Base-by-base conservation (phyloP, 345 rosid species). In the Salix brachista region DNA sequence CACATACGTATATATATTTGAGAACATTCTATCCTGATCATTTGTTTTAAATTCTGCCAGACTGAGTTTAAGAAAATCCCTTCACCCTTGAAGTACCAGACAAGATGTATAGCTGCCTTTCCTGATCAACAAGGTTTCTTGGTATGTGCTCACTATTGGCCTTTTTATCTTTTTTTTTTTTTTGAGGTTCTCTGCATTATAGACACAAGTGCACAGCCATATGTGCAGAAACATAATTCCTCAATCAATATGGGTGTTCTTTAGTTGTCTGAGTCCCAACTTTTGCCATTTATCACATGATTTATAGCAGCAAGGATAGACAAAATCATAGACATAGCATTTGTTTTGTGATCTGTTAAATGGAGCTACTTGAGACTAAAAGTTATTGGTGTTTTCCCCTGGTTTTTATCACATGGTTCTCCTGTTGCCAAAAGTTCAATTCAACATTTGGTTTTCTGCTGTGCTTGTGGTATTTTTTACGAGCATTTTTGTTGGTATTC, bases 61-160 rank as follows among this genome's bases (percentile, higher is more conserved):
- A 73, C 86, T 25, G 98, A 92, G 81, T 96, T 84, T 90, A 96
- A 92, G 89, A 96, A 95, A 85, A 86, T 96, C 30, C 68, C 58
- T 69, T 94, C 98, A 16, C 98, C 98, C 10, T 81, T 96, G 77
- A 94, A 96, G 89, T 92, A 96, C 86, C 99, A 92, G 86, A 92
- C 98, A 41, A 89, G 99, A 84, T 92, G 97, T 84, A 89, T 96
- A 71, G 94, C 97, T 67, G 97, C 97, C 77, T 96, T 96, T 84
- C 99, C 99, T 60, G 99, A 93, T 83, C 99, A 96, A 85, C 98
- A 92, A 87, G 99, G 99, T 41, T 92, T 96, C 84, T 77, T 96
- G 92, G 99, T 96, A 91, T 17, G 88, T 46, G 48, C 46, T 36
- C 16, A 36, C 30, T 72, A 48, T 56, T 26, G 13, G 13, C 44